These are phyloP conservation scores for Aureobasidium pullulans DNA, from an alignment of 2,329 filamentous ascomycete species.

Conservation along the genomic window DNA sequence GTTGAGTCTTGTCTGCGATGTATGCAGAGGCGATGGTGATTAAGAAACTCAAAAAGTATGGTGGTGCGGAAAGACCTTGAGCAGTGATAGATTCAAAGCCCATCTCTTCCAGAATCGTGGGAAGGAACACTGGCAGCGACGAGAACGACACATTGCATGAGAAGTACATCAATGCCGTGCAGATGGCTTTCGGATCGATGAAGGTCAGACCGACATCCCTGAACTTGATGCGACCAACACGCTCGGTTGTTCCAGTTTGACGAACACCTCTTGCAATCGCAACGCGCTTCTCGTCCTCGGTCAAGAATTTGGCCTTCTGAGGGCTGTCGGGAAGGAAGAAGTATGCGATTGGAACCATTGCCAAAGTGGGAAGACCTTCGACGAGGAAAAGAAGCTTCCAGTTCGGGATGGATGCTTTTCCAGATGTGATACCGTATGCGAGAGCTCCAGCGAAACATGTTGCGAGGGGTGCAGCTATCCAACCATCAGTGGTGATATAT, in stretches of 20 bases:
- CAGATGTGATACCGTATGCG: constrained; percentile 58
- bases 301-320: constrained; percentile 46
- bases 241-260: constrained; percentile 39
- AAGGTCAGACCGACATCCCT: constrained; percentile 44
- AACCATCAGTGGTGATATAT: background rate
- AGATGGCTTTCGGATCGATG: constrained; percentile 24
- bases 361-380: constrained; percentile 54
- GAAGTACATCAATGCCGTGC: constrained; percentile 48
- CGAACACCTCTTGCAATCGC: constrained; percentile 47
- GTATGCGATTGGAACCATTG: constrained; percentile 48
- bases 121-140: constrained; percentile 37
- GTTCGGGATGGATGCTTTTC: constrained; percentile 47
- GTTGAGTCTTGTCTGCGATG: constrained; percentile 57
- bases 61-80: constrained; percentile 65
- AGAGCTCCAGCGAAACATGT: constrained; percentile 68
- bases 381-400: constrained; percentile 59
- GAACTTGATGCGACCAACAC: constrained; percentile 35
- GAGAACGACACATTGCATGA: constrained; percentile 59
- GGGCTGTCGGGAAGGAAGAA: constrained; percentile 48
- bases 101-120: constrained; percentile 47
- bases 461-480: constrained; percentile 54
- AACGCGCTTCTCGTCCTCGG: constrained; percentile 49
- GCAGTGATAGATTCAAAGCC: constrained; percentile 60
- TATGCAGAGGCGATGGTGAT: constrained; percentile 53
- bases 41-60: constrained; percentile 61